phyloP scores from a whole-genome alignment of 2,329 filamentous ascomycete species.

The Cordyceps fumosorosea region DNA sequence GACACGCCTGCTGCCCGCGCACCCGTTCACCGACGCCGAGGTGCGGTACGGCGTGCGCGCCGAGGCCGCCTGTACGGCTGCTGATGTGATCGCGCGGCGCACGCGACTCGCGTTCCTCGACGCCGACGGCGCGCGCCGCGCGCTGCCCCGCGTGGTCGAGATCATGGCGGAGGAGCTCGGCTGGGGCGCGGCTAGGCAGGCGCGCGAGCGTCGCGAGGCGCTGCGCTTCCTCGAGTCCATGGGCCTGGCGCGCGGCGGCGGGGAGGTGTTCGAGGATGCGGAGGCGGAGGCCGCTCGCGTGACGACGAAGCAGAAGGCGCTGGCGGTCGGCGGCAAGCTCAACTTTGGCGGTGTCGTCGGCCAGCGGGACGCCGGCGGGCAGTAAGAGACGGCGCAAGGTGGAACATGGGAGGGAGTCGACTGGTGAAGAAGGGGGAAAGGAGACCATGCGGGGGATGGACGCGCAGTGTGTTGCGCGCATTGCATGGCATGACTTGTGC shows the following conservation, averaged over 20 bases:
- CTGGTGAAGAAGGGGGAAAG: too few relatives aligned
- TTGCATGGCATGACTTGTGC: not conserved
- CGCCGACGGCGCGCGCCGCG: conserved; percentile 61
- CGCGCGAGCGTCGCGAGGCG: conserved; percentile 48
- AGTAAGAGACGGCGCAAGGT: not conserved
- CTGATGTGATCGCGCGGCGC: conserved; percentile 64
- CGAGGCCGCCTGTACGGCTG: conserved; percentile 66
- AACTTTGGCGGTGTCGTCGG: conserved; percentile 6
- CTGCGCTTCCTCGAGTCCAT: conserved; percentile 38
- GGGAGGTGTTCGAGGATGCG: conserved; percentile 20
- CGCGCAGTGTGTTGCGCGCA: not conserved
- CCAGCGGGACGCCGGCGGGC: conserved; percentile 1
- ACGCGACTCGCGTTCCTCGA: conserved; percentile 72
- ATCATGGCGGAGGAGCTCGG: conserved; percentile 63
- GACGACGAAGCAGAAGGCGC: conserved; percentile 8
- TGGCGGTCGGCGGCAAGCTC: conserved; percentile 8
- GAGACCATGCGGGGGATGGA: not conserved
- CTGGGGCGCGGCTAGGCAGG: conserved; percentile 55
- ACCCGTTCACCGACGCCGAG: conserved; percentile 70
- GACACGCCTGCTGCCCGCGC: conserved; percentile 56
- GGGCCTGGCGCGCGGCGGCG: conserved; percentile 28
- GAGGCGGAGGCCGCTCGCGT: not conserved
- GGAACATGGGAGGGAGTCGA: too few relatives aligned
- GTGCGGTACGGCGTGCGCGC: conserved; percentile 64
- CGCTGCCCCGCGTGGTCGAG: conserved; percentile 64